A percentile compares a stretch with the other conserved stretches of the same genome.
These are phyloP conservation scores for Heritiera littoralis DNA, from an alignment of 345 rosid genomes.

Conservation along the genomic window DNA sequence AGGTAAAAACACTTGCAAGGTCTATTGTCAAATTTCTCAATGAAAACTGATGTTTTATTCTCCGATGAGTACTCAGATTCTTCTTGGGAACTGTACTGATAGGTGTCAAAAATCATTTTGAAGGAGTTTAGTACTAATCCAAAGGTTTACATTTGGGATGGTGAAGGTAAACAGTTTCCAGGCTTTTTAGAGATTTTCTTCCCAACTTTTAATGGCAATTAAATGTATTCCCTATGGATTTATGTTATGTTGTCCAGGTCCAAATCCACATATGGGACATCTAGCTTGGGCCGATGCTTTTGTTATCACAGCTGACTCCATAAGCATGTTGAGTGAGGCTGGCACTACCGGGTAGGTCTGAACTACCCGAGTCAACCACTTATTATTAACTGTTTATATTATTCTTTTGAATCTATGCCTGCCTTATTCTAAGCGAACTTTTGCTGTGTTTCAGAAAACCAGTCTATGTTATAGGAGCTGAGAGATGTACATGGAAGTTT, in stretches of 20 bases:
- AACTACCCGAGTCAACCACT: neutral
- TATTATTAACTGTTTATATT: neutral
- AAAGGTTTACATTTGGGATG: conserved; percentile 77
- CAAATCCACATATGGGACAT: conserved; percentile 89
- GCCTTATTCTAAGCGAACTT: neutral
- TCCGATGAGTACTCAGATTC: conserved; percentile 1
- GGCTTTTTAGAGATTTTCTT: neutral
- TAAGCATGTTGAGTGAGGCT: conserved; percentile 96
- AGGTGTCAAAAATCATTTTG: conserved; percentile 58
- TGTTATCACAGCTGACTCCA: conserved; percentile 89
- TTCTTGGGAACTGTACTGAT: neutral
- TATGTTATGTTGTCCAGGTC: conserved; percentile 45
- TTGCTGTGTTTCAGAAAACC: conserved; percentile 62
- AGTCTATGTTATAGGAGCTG: conserved; percentile 78
- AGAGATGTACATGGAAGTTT: conserved; percentile 83
- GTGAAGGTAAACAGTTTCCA: conserved; percentile 52
- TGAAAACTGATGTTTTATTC: neutral
- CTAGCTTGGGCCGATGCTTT: conserved; percentile 94
- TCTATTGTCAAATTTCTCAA: neutral
- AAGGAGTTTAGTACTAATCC: conserved; percentile 54
- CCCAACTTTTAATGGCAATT: neutral
- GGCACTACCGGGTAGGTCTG: conserved; percentile 83
- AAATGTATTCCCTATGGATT: neutral
- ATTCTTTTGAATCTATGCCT: neutral
- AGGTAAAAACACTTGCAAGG: conserved; percentile 11